These are phyloP conservation scores for Physaria fendleri DNA, from an alignment of 345 rosid genomes.

Conservation along the genomic window DNA sequence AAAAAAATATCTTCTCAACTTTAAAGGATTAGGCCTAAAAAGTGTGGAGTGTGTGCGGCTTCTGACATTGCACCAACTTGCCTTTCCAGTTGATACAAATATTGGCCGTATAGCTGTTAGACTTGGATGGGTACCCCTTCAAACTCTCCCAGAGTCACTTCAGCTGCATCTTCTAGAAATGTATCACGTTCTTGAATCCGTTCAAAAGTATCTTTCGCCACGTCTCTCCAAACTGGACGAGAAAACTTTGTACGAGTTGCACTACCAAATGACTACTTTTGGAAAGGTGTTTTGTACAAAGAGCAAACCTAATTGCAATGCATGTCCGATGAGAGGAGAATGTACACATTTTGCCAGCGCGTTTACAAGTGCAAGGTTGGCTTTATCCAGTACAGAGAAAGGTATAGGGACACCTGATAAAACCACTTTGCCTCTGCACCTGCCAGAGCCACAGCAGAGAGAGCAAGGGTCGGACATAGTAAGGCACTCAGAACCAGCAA, in stretches of 20 bases:
- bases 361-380: too few species aligned
- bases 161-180: constrained; percentile 93
- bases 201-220: constrained; percentile 97
- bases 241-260: constrained; percentile 89
- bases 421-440: constrained; percentile 43
- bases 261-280: constrained; percentile 96
- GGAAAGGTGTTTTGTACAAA: constrained; percentile 99
- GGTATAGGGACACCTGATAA: constrained; percentile 32
- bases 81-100: constrained; percentile 99
- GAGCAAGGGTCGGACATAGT: constrained; percentile 30
- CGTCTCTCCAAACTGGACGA: constrained; percentile 93
- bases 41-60: constrained; percentile 99
- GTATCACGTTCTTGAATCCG: constrained; percentile 91
- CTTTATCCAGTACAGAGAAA: too few species aligned
- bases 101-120: constrained; percentile 97
- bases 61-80: constrained; percentile 91
- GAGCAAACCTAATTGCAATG: constrained; percentile 89
- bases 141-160: constrained; percentile 94
- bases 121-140: constrained; percentile 98
- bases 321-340: constrained; percentile 98
- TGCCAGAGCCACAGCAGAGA: constrained; percentile 34
- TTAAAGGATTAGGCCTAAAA: constrained; percentile 82
- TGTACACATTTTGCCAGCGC: constrained; percentile 99
- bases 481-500: constrained; percentile 25
- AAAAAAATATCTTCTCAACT: constrained; percentile 80